phyloP scores from a whole-genome alignment of 495 filamentous ascomycete genomes.

The Penicillium paxilli region DNA sequence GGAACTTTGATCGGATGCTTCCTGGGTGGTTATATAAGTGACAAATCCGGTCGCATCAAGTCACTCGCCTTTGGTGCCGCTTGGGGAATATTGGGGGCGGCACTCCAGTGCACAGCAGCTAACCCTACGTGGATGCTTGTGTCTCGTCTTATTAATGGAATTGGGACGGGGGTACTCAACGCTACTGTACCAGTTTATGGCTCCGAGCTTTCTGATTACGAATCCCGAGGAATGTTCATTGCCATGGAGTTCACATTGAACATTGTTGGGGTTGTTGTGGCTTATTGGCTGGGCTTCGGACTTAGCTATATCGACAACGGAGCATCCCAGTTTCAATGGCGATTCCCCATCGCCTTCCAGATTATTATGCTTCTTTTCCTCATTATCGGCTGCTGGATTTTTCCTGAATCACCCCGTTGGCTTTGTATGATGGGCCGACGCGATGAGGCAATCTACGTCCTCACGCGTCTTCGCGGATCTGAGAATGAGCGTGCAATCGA shows the following conservation, averaged over 20 bases:
- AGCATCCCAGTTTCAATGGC: conserved; percentile 31
- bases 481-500: background rate
- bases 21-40: background rate
- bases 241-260: conserved; percentile 57
- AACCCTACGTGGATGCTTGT: conserved; percentile 27
- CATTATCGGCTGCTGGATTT: background rate
- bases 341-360: background rate
- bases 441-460: background rate
- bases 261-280: conserved; percentile 51
- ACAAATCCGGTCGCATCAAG: background rate
- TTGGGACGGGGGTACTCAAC: conserved; percentile 60
- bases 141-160: conserved; percentile 56
- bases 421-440: background rate
- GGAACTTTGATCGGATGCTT: background rate
- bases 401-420: background rate
- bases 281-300: conserved; percentile 23
- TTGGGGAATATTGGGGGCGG: conserved; percentile 16
- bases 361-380: background rate
- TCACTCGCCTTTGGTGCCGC: background rate
- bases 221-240: conserved; percentile 60
- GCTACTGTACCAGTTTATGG: conserved; percentile 60
- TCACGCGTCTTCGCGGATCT: conserved; percentile 2
- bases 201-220: conserved; percentile 56
- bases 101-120: conserved; percentile 32
- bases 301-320: conserved; percentile 52